Evolutionary conservation across 495 filamentous ascomycete genomes (phyloP).

Genomic region (Penicillium atrosanguineum): DNA sequence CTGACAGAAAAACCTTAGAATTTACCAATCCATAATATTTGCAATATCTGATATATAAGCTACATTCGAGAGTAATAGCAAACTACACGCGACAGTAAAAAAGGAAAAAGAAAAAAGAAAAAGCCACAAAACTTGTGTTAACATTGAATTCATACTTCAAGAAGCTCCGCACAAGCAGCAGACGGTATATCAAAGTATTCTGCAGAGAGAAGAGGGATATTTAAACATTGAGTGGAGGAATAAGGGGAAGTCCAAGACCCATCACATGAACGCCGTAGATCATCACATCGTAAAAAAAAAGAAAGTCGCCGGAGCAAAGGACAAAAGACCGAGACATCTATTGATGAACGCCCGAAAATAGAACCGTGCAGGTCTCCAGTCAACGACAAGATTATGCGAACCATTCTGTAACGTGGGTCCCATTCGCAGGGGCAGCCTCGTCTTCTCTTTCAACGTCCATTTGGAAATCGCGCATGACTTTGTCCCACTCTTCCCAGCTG

Average conservation of each 20-base stretch:
- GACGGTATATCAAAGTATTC: neutral
- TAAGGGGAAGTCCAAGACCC: neutral
- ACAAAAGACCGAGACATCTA: neutral
- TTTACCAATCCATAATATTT: no score
- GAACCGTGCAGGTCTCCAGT: neutral
- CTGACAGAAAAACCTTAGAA: no score
- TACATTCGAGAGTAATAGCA: no score
- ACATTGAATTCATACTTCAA: neutral
- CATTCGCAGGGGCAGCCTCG: constrained; percentile 15
- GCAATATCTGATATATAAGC: no score
- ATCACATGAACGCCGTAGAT: constrained; percentile 3
- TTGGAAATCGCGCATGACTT: constrained; percentile 51
- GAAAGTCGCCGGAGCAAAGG: neutral
- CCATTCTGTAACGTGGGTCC: constrained; percentile 34
- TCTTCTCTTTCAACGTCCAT: constrained; percentile 36
- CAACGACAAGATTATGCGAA: constrained; percentile 14
- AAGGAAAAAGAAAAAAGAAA: no score
- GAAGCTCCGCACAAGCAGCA: neutral
- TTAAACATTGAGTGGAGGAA: constrained; percentile 14
- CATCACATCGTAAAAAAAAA: constrained; percentile 8
- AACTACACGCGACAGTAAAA: no score
- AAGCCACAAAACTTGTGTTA: neutral
- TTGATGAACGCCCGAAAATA: neutral
- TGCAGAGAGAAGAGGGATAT: constrained; percentile 8
- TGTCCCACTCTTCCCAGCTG: constrained; percentile 48